These are phyloP conservation scores for Prillingera fragicola DNA, from an alignment of 1,284 basidiomycete species.

Conservation along the genomic window DNA sequence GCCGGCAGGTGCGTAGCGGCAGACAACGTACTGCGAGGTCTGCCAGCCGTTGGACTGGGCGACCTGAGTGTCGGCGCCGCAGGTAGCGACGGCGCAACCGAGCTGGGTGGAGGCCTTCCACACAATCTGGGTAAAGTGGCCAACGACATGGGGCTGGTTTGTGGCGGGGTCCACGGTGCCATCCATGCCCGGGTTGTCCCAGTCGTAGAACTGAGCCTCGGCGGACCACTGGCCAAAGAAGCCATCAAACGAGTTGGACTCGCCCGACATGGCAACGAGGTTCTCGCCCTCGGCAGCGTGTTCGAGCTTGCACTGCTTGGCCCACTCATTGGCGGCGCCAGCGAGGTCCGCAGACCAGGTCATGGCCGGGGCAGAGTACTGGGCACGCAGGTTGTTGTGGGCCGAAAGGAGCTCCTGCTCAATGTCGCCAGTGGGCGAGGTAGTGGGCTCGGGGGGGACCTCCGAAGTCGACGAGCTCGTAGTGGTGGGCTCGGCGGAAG, in stretches of 20 bases:
- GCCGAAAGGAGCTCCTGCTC: constrained; percentile 21
- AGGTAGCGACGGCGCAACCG: constrained; percentile 30
- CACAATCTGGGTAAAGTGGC: constrained; percentile 44
- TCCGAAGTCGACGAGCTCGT: constrained; percentile 2
- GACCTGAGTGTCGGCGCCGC: constrained; percentile 25
- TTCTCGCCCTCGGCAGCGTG: constrained; percentile 9
- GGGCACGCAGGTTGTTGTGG: constrained; percentile 36
- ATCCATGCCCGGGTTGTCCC: constrained; percentile 27
- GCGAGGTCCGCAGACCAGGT: constrained; percentile 13
- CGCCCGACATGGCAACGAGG: constrained; percentile 28
- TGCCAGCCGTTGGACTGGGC: constrained; percentile 21
- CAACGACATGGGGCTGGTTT: no score
- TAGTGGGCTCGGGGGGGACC: background rate
- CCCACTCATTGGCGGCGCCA: constrained; percentile 2
- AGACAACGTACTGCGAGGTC: constrained; percentile 14
- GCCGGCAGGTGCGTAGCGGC: constrained; percentile 28
- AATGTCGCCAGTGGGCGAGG: background rate
- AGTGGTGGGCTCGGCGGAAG: constrained; percentile 19
- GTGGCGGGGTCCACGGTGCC: no score
- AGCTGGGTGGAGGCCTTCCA: constrained; percentile 41
- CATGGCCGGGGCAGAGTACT: constrained; percentile 18
- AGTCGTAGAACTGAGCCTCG: constrained; percentile 28
- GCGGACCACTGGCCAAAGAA: constrained; percentile 34
- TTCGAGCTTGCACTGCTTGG: constrained; percentile 1
- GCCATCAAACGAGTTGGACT: constrained; percentile 20